Evolutionary conservation across 202 grass and related monocot genomes (phyloP), one percentile per base, ranked within the genome.

Genomic region (Musa balbisiana): DNA sequence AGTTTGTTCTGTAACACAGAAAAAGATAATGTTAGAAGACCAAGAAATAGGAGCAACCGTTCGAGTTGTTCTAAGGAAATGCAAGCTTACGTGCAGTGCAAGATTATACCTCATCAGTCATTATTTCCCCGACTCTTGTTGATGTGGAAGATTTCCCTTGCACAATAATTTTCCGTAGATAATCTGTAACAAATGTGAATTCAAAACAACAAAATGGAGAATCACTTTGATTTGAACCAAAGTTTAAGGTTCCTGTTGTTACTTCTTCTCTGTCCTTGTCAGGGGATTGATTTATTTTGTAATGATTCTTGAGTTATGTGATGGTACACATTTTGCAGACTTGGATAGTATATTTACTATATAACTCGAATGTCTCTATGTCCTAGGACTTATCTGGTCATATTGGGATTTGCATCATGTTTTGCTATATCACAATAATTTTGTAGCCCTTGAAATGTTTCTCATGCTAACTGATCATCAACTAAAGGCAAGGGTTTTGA

Each of bases 61-160:
- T 67, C 71, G 19, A 53, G 11, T 22, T 43, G 62, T 52, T 52
- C 10, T 10, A 43, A 63, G 17, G 53, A 24, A 55, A 16, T 9
- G 13, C n/a, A 53, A 26, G 23, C 25, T 73, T 52, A 9, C 10
- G 13, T 53, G 49, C 20, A 53, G 55, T 51, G 66, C 52, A 55
- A 73, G 14, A 33, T 16, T 82, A 86, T 79, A 94, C 91, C 87
- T 98, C 85, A 54, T 98, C 75, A 14, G 95, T 98, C 95, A 98
- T 98, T 76, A 98, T 92, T 49, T 98, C 87, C 50, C 67, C 72
- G 58, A 98, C 88, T 80, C 81, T 92, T 24, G 88, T 94, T 68
- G 83, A 56, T 76, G 87, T 80, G 14, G 85, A 86, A 69, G 91
- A 76, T 58, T 75, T 77, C 51, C 87, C 83, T 59, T 86, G 88